Conservation (phyloP, 441 rosid genomes). For the Sinapis alba region DNA sequence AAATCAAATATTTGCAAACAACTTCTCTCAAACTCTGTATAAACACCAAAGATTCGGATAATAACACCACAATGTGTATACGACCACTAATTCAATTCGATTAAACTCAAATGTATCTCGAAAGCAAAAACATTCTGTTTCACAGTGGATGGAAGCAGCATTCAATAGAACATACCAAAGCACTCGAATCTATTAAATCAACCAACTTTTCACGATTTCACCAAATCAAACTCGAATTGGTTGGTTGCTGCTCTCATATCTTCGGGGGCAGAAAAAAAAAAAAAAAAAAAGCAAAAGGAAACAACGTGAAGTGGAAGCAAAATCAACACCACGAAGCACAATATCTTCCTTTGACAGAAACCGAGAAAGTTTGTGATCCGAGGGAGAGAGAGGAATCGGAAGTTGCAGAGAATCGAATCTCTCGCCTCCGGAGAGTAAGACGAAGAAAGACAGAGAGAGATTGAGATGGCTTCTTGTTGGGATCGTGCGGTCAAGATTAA, state of each 20-base stretch:
- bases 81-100: neutral
- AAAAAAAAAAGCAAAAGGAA: conserved; percentile 5
- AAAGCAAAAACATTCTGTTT: too few species aligned
- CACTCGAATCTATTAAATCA: neutral
- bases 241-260: neutral
- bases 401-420: conserved; percentile 25
- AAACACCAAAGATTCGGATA: neutral
- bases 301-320: conserved; percentile 39
- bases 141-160: neutral
- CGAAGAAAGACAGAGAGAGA: neutral
- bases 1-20: neutral
- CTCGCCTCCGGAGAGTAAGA: conserved; percentile 22
- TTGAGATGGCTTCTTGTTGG: neutral
- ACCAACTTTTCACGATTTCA: neutral
- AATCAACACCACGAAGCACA: neutral
- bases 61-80: neutral
- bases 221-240: conserved; percentile 15
- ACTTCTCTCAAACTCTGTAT: neutral
- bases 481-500: conserved; percentile 32
- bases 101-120: too few species aligned
- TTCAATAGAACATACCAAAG: conserved; percentile 12
- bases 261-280: neutral
- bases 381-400: conserved; percentile 3
- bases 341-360: neutral
- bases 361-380: conserved; percentile 26